Evolutionary conservation across 1,284 basidiomycete genomes (phyloP), one percentile per base, ranked within the genome.

Genomic region (Sporisorium scitamineum): DNA sequence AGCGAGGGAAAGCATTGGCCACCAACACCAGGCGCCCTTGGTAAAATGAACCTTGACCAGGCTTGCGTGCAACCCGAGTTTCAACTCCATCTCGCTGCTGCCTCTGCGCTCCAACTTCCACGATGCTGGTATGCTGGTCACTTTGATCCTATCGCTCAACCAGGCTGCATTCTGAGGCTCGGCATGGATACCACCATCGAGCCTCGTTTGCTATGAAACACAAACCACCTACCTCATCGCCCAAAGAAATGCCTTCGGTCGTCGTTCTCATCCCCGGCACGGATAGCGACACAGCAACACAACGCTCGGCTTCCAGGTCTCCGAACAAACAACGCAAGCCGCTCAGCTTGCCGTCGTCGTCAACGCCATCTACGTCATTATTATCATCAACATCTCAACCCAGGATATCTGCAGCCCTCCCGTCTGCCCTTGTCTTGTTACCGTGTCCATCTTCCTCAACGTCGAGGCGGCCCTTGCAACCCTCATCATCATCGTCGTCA

Each of bases 161-260:
- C 11, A 55, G 31, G 44, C 54, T 6, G 32, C 32, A 26, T 29
- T 22, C 14, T 44, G 57, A 42, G 44, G 31, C 57, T 54, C 58
- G 55, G 51, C 29, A 65, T 70, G 69, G 27, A 22, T 47, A 48
- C 45, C 18, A 22, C 37, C n/a, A n/a, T 44, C 26, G 26, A 61
- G 39, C 51, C 58, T 50, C 37, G 13, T 20, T 14, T 31, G 59
- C 50, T 39, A 65, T 70, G 69, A 61, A 56, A 41, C 7, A 18
- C 14, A 42, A 42, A 42, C 32, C 13, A 5, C 16, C 54, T 9
- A 18, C 27, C 7, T 22, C 69, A 27, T 6, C n/a, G 16, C 31
- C n/a, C 20, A 31, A 20, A 37, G 26, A 59, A 14, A 70, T 70
- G 69, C 54, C 62, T 26, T 57, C 62, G 10, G 58, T 70, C 18